These are phyloP conservation scores for Umbellularia californica DNA, from an alignment of 164 flowering plant species.

Conservation along the genomic window DNA sequence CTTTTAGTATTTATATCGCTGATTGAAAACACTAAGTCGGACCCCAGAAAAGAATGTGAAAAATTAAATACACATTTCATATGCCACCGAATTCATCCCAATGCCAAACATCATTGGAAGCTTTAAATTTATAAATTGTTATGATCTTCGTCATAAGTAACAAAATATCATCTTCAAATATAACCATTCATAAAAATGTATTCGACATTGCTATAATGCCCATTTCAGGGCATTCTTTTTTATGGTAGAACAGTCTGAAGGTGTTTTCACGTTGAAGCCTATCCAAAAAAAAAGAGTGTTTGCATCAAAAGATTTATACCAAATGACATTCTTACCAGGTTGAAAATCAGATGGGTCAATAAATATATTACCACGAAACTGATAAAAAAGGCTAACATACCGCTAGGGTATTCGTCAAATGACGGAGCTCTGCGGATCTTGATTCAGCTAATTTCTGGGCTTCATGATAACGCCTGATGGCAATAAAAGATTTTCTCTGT, in stretches of 20 bases:
- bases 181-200: not conserved
- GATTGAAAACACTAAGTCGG: too few species aligned
- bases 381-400: conserved; percentile 9
- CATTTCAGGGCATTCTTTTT: too few species aligned
- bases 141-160: not conserved
- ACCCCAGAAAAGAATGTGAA: too few species aligned
- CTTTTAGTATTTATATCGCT: too few species aligned
- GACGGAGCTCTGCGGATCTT: conserved; percentile 14
- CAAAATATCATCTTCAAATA: not conserved
- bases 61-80: too few species aligned
- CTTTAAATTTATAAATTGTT: too few species aligned
- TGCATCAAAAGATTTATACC: not conserved
- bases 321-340: not conserved
- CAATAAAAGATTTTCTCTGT: conserved; percentile 22
- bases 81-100: too few species aligned
- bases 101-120: too few species aligned
- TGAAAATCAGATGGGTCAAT: not conserved
- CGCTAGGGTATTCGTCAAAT: conserved; percentile 10
- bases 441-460: conserved; percentile 26
- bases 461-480: conserved; percentile 18
- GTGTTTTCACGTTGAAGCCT: too few species aligned
- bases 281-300: too few species aligned
- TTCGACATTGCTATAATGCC: too few species aligned
- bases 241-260: too few species aligned
- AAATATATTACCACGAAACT: not conserved